Evolutionary conservation across 148 eudicot genomes (phyloP).

Genomic region (Amaranthus palmeri): DNA sequence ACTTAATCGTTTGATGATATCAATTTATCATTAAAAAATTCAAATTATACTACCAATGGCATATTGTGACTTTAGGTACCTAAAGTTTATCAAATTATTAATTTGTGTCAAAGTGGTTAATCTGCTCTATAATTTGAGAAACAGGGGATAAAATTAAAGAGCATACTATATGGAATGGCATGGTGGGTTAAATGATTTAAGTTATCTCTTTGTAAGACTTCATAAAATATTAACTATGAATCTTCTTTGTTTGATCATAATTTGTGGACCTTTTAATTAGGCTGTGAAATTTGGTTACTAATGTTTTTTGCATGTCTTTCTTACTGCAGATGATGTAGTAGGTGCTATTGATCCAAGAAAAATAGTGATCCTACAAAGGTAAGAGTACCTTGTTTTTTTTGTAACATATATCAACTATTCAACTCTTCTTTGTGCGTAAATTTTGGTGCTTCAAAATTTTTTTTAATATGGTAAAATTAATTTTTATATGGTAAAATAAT

Average conservation of each 20-base stretch:
- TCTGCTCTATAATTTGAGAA: neutral
- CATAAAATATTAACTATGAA: neutral
- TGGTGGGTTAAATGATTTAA: neutral
- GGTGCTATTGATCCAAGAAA: slow-evolving; percentile 86
- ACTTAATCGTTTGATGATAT: too few relatives aligned
- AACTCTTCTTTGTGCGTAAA: neutral
- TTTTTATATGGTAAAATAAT: neutral
- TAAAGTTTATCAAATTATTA: too few relatives aligned
- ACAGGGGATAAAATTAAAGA: neutral
- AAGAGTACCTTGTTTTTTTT: slow-evolving; percentile 7
- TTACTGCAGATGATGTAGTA: slow-evolving; percentile 70
- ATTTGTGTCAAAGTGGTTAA: too few relatives aligned
- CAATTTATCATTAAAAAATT: too few relatives aligned
- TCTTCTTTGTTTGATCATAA: neutral
- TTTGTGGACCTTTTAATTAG: neutral
- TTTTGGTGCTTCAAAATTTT: neutral
- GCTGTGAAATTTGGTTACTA: slow-evolving; percentile 1
- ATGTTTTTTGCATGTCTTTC: slow-evolving; percentile 13
- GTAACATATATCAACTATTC: neutral
- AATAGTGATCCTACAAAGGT: slow-evolving; percentile 91
- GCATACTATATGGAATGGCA: neutral
- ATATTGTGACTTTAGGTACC: too few relatives aligned
- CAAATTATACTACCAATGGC: too few relatives aligned
- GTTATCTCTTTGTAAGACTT: neutral
- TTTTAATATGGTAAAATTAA: neutral